Evolutionary conservation across 164 flowering plant genomes (phyloP).

Genomic region (Berberis vulgaris): DNA sequence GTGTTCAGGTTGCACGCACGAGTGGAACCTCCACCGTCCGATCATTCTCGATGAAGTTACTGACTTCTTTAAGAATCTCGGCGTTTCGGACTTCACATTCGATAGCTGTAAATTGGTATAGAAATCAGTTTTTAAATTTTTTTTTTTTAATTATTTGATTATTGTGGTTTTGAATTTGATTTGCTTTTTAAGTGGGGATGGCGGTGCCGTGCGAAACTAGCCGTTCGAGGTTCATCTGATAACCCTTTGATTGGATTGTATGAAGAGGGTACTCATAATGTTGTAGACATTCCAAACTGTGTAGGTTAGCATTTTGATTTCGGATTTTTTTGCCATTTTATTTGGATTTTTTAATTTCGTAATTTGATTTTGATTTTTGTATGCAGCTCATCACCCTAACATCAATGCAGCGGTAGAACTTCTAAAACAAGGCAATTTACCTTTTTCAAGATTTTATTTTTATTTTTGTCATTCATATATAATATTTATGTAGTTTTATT

Average conservation of each 20-base stretch:
- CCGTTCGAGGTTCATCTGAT: slow-evolving; percentile 66
- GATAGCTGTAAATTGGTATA: slow-evolving; percentile 61
- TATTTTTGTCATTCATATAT: neutral
- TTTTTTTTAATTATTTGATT: neutral
- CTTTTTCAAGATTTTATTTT: too few species aligned
- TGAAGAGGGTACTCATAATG: slow-evolving; percentile 79
- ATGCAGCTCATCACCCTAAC: slow-evolving; percentile 92
- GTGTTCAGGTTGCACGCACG: slow-evolving; percentile 86
- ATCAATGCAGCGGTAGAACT: slow-evolving; percentile 85
- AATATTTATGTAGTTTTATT: neutral
- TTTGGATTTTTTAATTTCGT: neutral
- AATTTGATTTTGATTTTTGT: neutral
- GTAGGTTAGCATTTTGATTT: slow-evolving; percentile 38
- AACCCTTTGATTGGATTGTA: slow-evolving; percentile 77
- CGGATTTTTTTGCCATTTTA: neutral
- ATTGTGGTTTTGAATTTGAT: neutral
- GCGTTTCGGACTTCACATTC: slow-evolving; percentile 56
- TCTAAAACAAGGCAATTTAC: slow-evolving; percentile 45
- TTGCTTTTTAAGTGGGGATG: slow-evolving; percentile 57
- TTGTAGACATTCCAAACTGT: slow-evolving; percentile 82
- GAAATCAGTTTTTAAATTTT: neutral
- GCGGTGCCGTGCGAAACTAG: slow-evolving; percentile 96
- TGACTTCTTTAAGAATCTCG: slow-evolving; percentile 48
- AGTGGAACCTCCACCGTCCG: slow-evolving; percentile 71
- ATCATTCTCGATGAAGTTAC: slow-evolving; percentile 45